Base-by-base conservation (phyloP, 768 basidiomycete species). In the Lactarius sp. region DNA sequence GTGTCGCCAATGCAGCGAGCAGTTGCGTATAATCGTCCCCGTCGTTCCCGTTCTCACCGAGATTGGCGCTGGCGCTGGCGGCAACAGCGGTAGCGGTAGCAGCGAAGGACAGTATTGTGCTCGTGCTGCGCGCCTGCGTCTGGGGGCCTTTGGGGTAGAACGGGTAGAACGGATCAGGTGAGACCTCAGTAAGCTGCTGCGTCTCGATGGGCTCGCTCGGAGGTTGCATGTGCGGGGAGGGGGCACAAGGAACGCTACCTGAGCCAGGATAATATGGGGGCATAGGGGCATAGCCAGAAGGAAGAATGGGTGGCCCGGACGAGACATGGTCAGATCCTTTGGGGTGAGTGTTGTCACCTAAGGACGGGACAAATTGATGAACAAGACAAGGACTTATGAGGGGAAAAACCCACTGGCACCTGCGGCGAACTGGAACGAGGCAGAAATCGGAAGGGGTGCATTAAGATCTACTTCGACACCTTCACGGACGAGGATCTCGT, bases 111-210 rank as follows among this genome's bases (percentile, higher is more conserved):
- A 52, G 13, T 31, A 56, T 22, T 13, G 68, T 31, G 71, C 41
- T 56, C 69, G 59, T 47, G 69, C 59, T 52, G 64, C 59, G 67
- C 34, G 18, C 65, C 58, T 61, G 69, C 66, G 64, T 22, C 58
- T 59, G 59, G 37, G 73, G 59, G 69, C 77, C 75, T 67, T 90
- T 87, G 0, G 88, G 85, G 70, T 80, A 89, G 77, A 90, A 89
- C 0, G 90, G 90, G 69, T 88, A 92, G 75, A 92, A 92, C 51
- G 90, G 73, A 36, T 79, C 80, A 6, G 81, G 76, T 2, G 89
- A 87, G 49, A 92, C 78, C 20, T 91, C 88, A 1, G 83, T 84
- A 37, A 91, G 80, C 56, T 71, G 70, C 64, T 69, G 27, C 27
- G 2, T 70, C 61, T 69, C 70, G 36, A 52, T 42, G 22, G 52